Percentiles rank a stretch among this genome's conserved stretches.
Evolutionary conservation across 192 early-diverging fungal genomes (phyloP).

Genomic region (Glomus cerebriforme): DNA sequence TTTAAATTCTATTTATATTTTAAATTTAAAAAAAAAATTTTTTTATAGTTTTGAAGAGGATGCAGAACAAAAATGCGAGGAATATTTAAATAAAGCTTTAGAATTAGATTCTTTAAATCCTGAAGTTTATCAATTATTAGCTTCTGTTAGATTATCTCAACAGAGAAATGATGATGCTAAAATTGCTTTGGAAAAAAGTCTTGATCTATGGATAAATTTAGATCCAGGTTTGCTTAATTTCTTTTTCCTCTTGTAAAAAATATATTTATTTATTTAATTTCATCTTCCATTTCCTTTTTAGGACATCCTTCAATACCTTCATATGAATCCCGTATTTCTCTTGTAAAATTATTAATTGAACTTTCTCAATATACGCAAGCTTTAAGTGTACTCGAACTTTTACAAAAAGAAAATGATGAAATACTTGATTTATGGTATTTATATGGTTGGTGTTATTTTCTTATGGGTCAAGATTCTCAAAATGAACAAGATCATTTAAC

Average conservation of each 20-base stretch:
- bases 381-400: slow-evolving; percentile 73
- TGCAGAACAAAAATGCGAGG: slow-evolving; percentile 85
- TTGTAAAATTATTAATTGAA: slow-evolving; percentile 87
- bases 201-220: slow-evolving; percentile 72
- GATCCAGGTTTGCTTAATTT: slow-evolving; percentile 42
- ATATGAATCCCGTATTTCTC: slow-evolving; percentile 81
- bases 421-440: slow-evolving; percentile 93
- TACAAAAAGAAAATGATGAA: slow-evolving; percentile 91
- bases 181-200: slow-evolving; percentile 60
- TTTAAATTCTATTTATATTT: not conserved
- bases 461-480: slow-evolving; percentile 61
- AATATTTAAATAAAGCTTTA: slow-evolving; percentile 68
- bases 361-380: slow-evolving; percentile 77
- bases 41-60: slow-evolving; percentile 76
- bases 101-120: slow-evolving; percentile 70
- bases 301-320: slow-evolving; percentile 66
- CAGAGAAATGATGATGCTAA: slow-evolving; percentile 79
- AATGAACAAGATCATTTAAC: slow-evolving; percentile 54
- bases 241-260: slow-evolving; percentile 4
- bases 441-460: slow-evolving; percentile 91
- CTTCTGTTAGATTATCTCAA: slow-evolving; percentile 89
- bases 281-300: slow-evolving; percentile 20
- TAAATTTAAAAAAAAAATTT: not conserved
- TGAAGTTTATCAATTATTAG: slow-evolving; percentile 85
- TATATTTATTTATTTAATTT: slow-evolving; percentile 9